Evolutionary conservation across 1,139 yeast species (phyloP), one percentile per base, ranked within the genome.

Genomic region (Yamadazyma oceani): DNA sequence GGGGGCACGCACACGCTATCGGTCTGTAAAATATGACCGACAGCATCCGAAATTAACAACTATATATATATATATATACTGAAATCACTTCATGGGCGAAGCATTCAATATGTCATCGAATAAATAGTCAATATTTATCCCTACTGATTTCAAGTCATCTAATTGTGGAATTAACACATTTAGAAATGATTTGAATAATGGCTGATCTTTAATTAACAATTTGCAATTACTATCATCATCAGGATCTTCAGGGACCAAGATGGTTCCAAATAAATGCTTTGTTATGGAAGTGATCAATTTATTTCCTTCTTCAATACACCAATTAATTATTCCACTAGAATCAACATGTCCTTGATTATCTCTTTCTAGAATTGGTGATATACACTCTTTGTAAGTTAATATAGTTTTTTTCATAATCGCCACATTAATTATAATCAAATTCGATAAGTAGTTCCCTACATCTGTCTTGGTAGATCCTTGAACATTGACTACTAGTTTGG

Each of bases 291-390:
- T 63, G 25, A 81, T 78, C 50, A 85, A 82, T 37, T 69, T 68
- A 36, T 78, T 75, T 25, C 86, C 78, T 54, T 84, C 87, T 2
- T 73, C 75, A 39, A 78, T 75, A 31, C 86, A 80, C 96, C 96
- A 88, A 44, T 67, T 66, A 37, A 70, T 64, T 41, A 71, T 61
- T 5, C 74, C 73, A 53, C 72, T 64, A 1, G 73, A 66, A 45
- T 70, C 74, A 12, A 65, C 66, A 10, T 48, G 50, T 1, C 54
- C 58, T 11, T 57, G 53, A 36, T 49, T 53, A 35, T 58, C 58
- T 30, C 63, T 54, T 38, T 55, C 57, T 31, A 69, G 46, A 4
- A 69, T 54, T 0, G 69, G 69, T 15, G 58, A 57, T 16, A 70
- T 64, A 36, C 66, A 59, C 13, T 51, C 49, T 39, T 63, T 60